Conservation (phyloP, 345 rosid species). For the Linum trigynum region DNA sequence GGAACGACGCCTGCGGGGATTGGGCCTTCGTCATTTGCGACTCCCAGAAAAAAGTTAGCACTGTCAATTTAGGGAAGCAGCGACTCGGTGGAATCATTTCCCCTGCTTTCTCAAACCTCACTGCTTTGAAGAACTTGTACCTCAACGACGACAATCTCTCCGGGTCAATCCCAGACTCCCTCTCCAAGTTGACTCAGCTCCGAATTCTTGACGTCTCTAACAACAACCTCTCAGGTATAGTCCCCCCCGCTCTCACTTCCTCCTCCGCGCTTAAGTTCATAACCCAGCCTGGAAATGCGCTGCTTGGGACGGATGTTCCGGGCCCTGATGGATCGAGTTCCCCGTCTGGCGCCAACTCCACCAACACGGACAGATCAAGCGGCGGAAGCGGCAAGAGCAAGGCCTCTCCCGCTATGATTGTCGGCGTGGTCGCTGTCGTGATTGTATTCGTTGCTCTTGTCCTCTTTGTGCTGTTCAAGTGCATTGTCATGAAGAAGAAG, state of each 20-base stretch:
- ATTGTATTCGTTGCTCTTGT: constrained; percentile 25
- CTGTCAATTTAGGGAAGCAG: constrained; percentile 40
- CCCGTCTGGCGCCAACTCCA: too few species aligned
- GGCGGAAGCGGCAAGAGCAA: constrained; percentile 1
- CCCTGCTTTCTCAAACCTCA: constrained; percentile 45
- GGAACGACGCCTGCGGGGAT: constrained; percentile 50
- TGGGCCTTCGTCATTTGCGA: constrained; percentile 55
- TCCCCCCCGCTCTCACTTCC: constrained; percentile 26
- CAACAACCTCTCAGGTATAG: constrained; percentile 52
- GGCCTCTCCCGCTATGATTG: constrained; percentile 30
- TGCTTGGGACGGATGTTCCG: constrained; percentile 26
- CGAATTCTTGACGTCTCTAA: constrained; percentile 50
- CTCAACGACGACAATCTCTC: constrained; percentile 51
- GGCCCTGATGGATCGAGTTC: constrained; percentile 9
- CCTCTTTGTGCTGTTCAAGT: too few species aligned
- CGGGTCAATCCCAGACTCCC: constrained; percentile 47
- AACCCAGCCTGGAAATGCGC: constrained; percentile 38
- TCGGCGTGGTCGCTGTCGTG: constrained; percentile 34
- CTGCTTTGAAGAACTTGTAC: constrained; percentile 35
- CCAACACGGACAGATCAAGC: too few species aligned
- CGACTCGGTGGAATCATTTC: constrained; percentile 56
- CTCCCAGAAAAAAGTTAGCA: constrained; percentile 24
- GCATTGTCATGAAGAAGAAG: constrained; percentile 12
- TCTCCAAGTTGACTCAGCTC: constrained; percentile 41
- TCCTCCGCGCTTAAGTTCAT: constrained; percentile 28